Evolutionary conservation across 1,284 basidiomycete species (phyloP).

Genomic region (Coriolopsis trogii): DNA sequence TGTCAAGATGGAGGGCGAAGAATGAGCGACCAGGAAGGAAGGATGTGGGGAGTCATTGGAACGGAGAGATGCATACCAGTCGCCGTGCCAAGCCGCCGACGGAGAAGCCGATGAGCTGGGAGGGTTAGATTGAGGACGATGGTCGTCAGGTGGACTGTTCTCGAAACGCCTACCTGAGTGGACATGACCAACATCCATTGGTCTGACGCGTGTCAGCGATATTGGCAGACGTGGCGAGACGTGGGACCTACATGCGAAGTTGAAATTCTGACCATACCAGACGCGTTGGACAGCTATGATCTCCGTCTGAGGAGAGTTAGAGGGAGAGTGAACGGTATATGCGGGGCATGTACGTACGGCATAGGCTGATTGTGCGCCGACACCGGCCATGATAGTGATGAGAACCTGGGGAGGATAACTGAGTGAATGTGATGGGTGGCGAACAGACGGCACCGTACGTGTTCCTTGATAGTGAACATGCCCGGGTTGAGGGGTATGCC

Average conservation of each 20-base stretch:
- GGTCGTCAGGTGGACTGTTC: too few relatives aligned
- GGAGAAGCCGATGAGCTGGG: conserved; percentile 84
- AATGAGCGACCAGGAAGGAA: too few relatives aligned
- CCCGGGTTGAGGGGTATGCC: conserved; percentile 64
- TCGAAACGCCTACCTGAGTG: conserved; percentile 43
- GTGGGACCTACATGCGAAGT: conserved; percentile 57
- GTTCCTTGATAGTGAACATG: conserved; percentile 71
- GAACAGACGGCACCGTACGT: conserved; percentile 38
- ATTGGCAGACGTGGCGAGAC: too few relatives aligned
- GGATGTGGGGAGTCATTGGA: not conserved
- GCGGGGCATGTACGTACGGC: conserved; percentile 35
- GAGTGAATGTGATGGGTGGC: not conserved
- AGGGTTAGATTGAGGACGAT: too few relatives aligned
- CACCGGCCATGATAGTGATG: conserved; percentile 76
- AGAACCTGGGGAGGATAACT: conserved; percentile 30
- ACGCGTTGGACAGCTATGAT: conserved; percentile 76
- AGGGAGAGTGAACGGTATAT: not conserved
- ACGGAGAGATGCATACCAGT: conserved; percentile 24
- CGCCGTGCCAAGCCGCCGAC: conserved; percentile 77
- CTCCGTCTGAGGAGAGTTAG: conserved; percentile 50
- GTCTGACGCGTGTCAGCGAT: conserved; percentile 38
- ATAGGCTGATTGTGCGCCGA: conserved; percentile 60
- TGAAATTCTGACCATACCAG: conserved; percentile 66
- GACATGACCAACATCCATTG: conserved; percentile 84
- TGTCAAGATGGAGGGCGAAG: too few relatives aligned